These are phyloP conservation scores for Phytophthora chlamydospora DNA, from an alignment of 352 stramenopile species.

Conservation along the genomic window DNA sequence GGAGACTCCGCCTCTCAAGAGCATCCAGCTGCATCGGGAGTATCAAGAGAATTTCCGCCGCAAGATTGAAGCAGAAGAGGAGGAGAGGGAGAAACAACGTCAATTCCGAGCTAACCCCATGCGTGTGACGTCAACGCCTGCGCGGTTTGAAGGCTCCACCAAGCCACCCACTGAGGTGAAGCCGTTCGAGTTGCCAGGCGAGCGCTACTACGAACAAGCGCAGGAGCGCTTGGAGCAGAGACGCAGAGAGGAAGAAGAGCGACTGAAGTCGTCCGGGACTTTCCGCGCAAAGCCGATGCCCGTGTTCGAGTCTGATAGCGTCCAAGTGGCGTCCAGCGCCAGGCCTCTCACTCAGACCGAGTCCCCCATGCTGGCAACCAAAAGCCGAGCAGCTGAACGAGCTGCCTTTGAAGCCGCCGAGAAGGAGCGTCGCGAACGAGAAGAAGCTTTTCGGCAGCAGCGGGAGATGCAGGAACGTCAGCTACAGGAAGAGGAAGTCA, in stretches of 20 bases:
- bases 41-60: constrained; percentile 79
- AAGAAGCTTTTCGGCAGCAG: constrained; percentile 66
- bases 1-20: constrained; percentile 76
- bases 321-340: constrained; percentile 39
- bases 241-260: constrained; percentile 64
- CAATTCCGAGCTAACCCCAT: constrained; percentile 82
- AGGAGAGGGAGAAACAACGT: constrained; percentile 56
- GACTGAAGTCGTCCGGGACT: constrained; percentile 37
- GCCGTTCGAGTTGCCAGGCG: constrained; percentile 65
- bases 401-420: constrained; percentile 74
- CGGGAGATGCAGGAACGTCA: constrained; percentile 56
- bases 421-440: constrained; percentile 63
- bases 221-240: constrained; percentile 63
- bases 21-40: constrained; percentile 69
- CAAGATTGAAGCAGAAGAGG: constrained; percentile 59
- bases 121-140: constrained; percentile 55
- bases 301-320: constrained; percentile 39
- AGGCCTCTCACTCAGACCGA: constrained; percentile 52
- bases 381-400: constrained; percentile 65
- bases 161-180: constrained; percentile 74
- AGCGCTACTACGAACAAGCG: constrained; percentile 63
- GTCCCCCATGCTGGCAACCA: constrained; percentile 65
- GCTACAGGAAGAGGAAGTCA: constrained; percentile 72
- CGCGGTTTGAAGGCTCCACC: constrained; percentile 70
- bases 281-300: constrained; percentile 81